phyloP scores from a whole-genome alignment of 1,139 yeast species.

The Taphrina wiesneri region DNA sequence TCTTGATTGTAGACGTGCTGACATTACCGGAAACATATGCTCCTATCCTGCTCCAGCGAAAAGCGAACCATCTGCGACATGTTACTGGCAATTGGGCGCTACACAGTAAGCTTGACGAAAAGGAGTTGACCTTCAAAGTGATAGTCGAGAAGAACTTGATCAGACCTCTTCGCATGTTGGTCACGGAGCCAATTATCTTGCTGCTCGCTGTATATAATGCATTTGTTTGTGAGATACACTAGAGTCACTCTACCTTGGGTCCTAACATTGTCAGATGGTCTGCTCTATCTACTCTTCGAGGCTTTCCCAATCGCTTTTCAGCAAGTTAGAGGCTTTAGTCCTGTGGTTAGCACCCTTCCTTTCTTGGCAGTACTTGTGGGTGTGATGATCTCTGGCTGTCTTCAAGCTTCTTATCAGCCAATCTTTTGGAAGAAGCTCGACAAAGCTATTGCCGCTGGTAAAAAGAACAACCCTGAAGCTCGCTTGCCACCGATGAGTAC shows the following conservation, averaged over 20 bases:
- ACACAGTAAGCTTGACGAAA: slow-evolving; percentile 20
- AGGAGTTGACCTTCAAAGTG: slow-evolving; percentile 6
- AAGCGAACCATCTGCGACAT: slow-evolving; percentile 58
- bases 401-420: slow-evolving; percentile 10
- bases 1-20: slow-evolving; percentile 49
- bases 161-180: slow-evolving; percentile 23
- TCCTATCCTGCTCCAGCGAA: slow-evolving; percentile 71
- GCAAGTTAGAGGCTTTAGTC: slow-evolving; percentile 69
- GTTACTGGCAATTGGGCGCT: slow-evolving; percentile 35
- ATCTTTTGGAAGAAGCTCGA: slow-evolving; percentile 14
- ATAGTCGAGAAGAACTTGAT: slow-evolving; percentile 19
- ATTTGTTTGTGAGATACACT: slow-evolving; percentile 56
- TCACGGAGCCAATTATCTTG: slow-evolving; percentile 25
- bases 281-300: slow-evolving; percentile 69
- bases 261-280: slow-evolving; percentile 55
- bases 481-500: slow-evolving; percentile 71
- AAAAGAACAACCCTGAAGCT: slow-evolving; percentile 69
- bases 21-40: slow-evolving; percentile 83
- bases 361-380: slow-evolving; percentile 73
- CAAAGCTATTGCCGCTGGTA: slow-evolving; percentile 52
- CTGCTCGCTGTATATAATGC: slow-evolving; percentile 47
- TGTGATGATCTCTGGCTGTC: slow-evolving; percentile 51
- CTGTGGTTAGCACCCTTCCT: slow-evolving; percentile 76
- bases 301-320: slow-evolving; percentile 63
- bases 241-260: background rate